Evolutionary conservation across 2,329 filamentous ascomycete genomes (phyloP).

Genomic region (Rhynchosporium secalis): DNA sequence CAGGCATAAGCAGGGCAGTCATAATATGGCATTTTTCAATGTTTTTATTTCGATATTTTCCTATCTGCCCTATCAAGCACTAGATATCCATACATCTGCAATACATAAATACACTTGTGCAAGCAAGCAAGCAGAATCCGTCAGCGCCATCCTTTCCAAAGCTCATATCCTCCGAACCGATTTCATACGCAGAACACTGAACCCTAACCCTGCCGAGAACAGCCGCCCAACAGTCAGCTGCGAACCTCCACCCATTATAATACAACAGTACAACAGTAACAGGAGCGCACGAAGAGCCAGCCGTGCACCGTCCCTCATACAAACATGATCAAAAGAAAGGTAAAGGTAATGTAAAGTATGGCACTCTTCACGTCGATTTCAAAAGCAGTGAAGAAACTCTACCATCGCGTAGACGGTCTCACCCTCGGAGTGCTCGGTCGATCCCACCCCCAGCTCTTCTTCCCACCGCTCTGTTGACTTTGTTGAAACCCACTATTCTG

Average conservation of each 20-base stretch:
- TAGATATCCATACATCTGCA: conserved; percentile 11
- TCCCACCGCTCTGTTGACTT: conserved; percentile 15
- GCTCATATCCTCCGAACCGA: background rate
- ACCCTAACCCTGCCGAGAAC: background rate
- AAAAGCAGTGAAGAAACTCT: background rate
- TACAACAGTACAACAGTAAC: conserved; percentile 10
- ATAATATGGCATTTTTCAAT: background rate
- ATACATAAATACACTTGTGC: conserved; percentile 3
- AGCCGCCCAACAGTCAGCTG: conserved; percentile 5
- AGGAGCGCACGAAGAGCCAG: conserved; percentile 17
- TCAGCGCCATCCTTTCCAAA: conserved; percentile 2
- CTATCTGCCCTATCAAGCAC: background rate
- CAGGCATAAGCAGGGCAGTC: background rate
- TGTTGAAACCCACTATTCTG: conserved; percentile 17
- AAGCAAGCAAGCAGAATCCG: background rate
- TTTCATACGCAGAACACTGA: background rate
- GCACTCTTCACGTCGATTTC: background rate
- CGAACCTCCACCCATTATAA: background rate
- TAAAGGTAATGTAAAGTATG: background rate
- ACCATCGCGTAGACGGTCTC: conserved; percentile 30
- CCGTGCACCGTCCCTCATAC: conserved; percentile 20
- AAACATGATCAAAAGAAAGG: conserved; percentile 17
- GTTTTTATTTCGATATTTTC: background rate
- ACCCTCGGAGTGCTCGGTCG: conserved; percentile 16
- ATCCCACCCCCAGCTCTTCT: conserved; percentile 34